Conservation (phyloP, 345 rosid genomes). For the Heritiera fomes region DNA sequence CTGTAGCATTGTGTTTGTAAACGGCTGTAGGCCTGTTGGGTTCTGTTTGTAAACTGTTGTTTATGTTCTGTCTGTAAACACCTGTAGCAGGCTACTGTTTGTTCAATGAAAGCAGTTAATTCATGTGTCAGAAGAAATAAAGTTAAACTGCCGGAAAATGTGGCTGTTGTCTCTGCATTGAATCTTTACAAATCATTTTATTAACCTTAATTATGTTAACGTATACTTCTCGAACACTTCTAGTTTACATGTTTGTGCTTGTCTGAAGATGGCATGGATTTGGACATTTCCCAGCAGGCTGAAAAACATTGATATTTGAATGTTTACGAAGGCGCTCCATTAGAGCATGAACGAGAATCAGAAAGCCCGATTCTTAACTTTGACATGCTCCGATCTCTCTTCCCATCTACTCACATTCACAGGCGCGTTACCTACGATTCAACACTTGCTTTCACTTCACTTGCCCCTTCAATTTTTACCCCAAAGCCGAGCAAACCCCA, state of each 20-base stretch:
- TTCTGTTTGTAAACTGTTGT: not conserved
- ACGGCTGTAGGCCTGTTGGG: not conserved
- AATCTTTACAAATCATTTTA: no score
- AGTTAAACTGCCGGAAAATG: not conserved
- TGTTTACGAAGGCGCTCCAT: slow-evolving; percentile 5
- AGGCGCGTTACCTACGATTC: slow-evolving; percentile 23
- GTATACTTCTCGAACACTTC: no score
- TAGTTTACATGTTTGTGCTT: no score
- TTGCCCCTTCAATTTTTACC: slow-evolving; percentile 16
- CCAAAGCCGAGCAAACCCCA: slow-evolving; percentile 7
- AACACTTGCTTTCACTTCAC: slow-evolving; percentile 15
- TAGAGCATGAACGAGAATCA: slow-evolving; percentile 6
- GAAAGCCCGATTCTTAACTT: not conserved
- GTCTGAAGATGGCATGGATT: no score
- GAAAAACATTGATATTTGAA: not conserved
- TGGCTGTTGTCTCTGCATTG: not conserved
- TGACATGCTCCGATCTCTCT: slow-evolving; percentile 40
- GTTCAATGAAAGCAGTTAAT: not conserved
- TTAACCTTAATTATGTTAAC: no score
- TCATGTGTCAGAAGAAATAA: not conserved
- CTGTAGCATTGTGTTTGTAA: not conserved
- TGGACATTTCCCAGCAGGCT: no score
- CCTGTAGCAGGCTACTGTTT: not conserved
- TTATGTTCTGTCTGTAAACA: not conserved
- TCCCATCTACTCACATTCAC: slow-evolving; percentile 13